A percentile compares a stretch with the other conserved stretches of the same genome.
phyloP scores from a whole-genome alignment of 306 rosid genomes.

The Quercus cerris region DNA sequence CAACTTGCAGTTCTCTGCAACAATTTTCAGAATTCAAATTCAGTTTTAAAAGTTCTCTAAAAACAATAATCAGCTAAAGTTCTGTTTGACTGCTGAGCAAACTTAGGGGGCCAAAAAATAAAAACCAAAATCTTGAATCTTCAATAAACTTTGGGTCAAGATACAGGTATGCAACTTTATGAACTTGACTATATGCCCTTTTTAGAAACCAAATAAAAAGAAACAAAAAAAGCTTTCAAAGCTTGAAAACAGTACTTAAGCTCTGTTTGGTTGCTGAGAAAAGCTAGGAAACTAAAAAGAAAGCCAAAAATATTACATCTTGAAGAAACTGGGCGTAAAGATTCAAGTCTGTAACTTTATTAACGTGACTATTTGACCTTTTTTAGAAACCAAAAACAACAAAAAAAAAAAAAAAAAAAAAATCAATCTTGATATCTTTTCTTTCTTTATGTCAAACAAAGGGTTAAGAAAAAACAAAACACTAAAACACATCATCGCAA shows the following conservation, averaged over 20 bases:
- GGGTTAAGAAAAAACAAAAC: not conserved
- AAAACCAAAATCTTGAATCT: too few relatives aligned
- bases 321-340: not conserved
- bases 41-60: not conserved
- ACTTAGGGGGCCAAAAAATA: not conserved
- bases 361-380: not conserved
- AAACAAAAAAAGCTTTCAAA: not conserved
- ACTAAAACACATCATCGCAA: not conserved
- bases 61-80: conserved; percentile 11
- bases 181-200: not conserved
- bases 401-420: not conserved
- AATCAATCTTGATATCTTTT: not conserved
- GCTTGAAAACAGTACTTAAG: conserved; percentile 7
- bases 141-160: too few relatives aligned
- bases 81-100: conserved; percentile 15
- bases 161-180: not conserved
- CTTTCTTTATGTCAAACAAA: conserved; percentile 6
- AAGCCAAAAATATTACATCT: not conserved
- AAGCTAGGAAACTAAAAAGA: not conserved
- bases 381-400: not conserved
- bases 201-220: not conserved
- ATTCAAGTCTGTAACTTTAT: not conserved
- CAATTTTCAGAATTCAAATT: not conserved
- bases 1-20: conserved; percentile 46
- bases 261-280: conserved; percentile 22